Conservation (phyloP, 2,329 filamentous ascomycete species). For the Fusarium buharicum region DNA sequence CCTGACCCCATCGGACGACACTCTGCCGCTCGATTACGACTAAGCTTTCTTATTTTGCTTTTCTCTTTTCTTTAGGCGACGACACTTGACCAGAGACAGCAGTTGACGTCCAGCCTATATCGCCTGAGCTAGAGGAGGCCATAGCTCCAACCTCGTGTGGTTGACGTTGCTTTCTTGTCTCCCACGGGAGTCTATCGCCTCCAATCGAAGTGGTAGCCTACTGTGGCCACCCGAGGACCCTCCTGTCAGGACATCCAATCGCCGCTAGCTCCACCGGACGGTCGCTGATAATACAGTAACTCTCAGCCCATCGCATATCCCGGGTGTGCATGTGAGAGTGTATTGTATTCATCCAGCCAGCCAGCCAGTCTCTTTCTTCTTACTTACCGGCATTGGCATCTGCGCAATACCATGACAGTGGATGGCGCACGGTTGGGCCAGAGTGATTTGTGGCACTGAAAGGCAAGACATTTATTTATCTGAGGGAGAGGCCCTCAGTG, state of each 20-base stretch:
- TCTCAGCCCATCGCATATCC: constrained; percentile 33
- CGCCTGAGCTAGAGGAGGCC: constrained; percentile 6
- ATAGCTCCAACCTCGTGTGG: constrained; percentile 14
- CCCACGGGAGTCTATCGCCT: constrained; percentile 36
- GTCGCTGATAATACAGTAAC: constrained; percentile 25
- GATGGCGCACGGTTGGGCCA: constrained; percentile 27
- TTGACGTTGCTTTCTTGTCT: constrained; percentile 14
- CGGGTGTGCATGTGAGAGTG: constrained; percentile 29
- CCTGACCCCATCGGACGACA: constrained; percentile 28
- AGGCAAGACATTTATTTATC: constrained; percentile 32
- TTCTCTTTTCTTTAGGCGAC: constrained; percentile 6
- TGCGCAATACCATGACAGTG: constrained; percentile 31
- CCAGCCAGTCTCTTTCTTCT: constrained; percentile 24
- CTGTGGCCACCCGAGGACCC: constrained; percentile 29
- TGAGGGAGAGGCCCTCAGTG: constrained; percentile 21
- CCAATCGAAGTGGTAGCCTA: constrained; percentile 38
- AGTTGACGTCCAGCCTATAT: constrained; percentile 3
- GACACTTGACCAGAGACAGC: background rate
- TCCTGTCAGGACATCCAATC: constrained; percentile 19
- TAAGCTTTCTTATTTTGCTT: background rate
- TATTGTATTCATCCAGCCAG: constrained; percentile 8
- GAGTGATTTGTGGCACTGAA: constrained; percentile 37
- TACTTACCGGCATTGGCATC: constrained; percentile 11
- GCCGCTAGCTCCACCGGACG: constrained; percentile 37
- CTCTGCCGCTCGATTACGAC: constrained; percentile 1